Evolutionary conservation across 106 monocot genomes (phyloP), one percentile per base, ranked within the genome.

Genomic region (Dioscorea zingiberensis): DNA sequence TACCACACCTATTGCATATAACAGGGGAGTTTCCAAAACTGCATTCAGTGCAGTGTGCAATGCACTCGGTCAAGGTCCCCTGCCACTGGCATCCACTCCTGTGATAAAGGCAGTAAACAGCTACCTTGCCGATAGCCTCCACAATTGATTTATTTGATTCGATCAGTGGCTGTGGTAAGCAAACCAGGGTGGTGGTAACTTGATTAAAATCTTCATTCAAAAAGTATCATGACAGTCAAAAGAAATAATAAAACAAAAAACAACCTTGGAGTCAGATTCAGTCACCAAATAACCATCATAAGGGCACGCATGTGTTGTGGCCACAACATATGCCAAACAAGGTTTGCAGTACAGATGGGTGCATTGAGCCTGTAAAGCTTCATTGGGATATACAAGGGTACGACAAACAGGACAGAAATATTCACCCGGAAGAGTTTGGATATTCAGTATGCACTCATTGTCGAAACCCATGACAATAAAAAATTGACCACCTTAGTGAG

Each of bases 381-480:
- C 97, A 54, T 69, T 81, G 13, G 97, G 97, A 56, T 83, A 85
- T 10, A 98, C 67, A 30, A 98, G 86, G 1, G 88, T 92, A 27
- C 97, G 85, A 25, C 97, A 98, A n/a, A 98, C 92, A 24, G 97
- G 92, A 54, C 97, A 98, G 71, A 98, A 98, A 62, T 92, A 93
- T 86, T 98, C 97, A 54, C 97, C 97, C 54, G 92, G 92, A 44
- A 98, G 86, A 11, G 97, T 84, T 65, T 88, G 88, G 25, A 98
- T 85, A 65, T 84, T 92, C 70, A 84, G 25, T 69, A 93, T 84
- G 69, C 92, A 98, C 63, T 98, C 97, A 67, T 86, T 98, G 59
- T 98, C 92, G 62, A 92, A 98, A 24, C 92, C 97, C 92, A 98
- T 98, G 51, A 14, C 38, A 38, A 38, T 38, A 10, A 38, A 6